A percentile compares a stretch with the other conserved stretches of the same genome.
These are phyloP conservation scores for Harringtonia lauricola DNA, from an alignment of 2,329 filamentous ascomycete species.

Conservation along the genomic window DNA sequence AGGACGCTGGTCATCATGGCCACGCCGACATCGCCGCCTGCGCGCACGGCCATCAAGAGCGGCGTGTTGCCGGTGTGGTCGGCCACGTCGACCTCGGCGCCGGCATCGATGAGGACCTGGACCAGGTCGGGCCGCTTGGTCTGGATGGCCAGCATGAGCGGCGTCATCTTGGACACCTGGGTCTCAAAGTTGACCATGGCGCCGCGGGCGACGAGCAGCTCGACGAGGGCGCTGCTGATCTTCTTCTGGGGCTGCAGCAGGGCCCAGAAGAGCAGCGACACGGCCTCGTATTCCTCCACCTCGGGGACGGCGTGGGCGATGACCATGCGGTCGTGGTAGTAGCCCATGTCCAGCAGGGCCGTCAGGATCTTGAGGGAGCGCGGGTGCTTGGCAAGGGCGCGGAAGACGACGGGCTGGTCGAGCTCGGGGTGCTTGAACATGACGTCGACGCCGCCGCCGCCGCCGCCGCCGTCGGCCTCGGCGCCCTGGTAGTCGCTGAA, in stretches of 20 bases:
- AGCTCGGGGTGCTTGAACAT: conserved; percentile 30
- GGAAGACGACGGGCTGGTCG: conserved; percentile 35
- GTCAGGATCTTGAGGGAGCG: conserved; percentile 40
- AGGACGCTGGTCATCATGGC: conserved; percentile 44
- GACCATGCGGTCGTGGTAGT: conserved; percentile 45
- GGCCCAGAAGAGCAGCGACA: conserved; percentile 49
- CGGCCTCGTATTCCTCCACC: conserved; percentile 37
- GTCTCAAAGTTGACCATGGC: conserved; percentile 49
- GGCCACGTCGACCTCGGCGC: conserved; percentile 37
- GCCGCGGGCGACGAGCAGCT: conserved; percentile 39
- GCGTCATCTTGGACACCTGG: conserved; percentile 38
- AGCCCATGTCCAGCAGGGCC: conserved; percentile 43
- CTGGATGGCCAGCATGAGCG: conserved; percentile 48
- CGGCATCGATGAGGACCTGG: conserved; percentile 29
- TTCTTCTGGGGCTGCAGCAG: conserved; percentile 52
- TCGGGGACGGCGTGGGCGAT: conserved; percentile 31
- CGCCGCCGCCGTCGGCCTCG: conserved; percentile 14
- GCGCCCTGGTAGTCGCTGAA: conserved; percentile 37
- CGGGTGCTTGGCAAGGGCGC: conserved; percentile 43
- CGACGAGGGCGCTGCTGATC: conserved; percentile 46
- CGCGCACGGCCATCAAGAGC: conserved; percentile 46
- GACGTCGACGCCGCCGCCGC: conserved; percentile 33
- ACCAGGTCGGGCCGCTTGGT: conserved; percentile 45
- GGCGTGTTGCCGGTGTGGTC: conserved; percentile 41
- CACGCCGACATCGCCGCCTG: conserved; percentile 40